A percentile compares a stretch with the other conserved stretches of the same genome.
phyloP scores from a whole-genome alignment of 2,329 filamentous ascomycete species.

The Aphanocladium album region DNA sequence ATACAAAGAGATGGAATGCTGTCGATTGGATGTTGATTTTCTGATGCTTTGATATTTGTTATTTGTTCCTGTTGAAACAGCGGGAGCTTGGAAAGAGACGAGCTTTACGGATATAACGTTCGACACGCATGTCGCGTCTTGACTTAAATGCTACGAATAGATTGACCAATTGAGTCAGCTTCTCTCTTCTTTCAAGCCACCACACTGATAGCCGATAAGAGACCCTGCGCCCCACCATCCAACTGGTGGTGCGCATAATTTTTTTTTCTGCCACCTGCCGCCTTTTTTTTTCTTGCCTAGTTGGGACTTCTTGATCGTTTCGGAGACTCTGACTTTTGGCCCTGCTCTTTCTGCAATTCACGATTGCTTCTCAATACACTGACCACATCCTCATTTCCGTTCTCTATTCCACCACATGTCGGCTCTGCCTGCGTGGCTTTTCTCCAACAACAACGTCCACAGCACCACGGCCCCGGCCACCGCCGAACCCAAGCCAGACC shows the following conservation, averaged over 20 bases:
- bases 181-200: too few relatives aligned
- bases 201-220: conserved; percentile 1
- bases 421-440: conserved; percentile 38
- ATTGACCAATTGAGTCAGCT: too few relatives aligned
- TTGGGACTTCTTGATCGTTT: background rate
- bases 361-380: background rate
- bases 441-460: conserved; percentile 35
- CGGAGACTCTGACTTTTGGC: background rate
- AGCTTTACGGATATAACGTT: too few relatives aligned
- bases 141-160: too few relatives aligned
- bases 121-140: too few relatives aligned
- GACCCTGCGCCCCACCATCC: conserved; percentile 1
- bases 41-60: too few relatives aligned
- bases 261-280: conserved; percentile 8
- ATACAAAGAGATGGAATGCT: too few relatives aligned
- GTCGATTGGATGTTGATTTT: too few relatives aligned
- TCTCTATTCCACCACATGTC: conserved; percentile 25
- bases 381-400: background rate
- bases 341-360: background rate
- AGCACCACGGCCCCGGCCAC: conserved; percentile 15
- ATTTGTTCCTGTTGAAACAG: too few relatives aligned
- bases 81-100: too few relatives aligned
- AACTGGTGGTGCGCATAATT: conserved; percentile 10
- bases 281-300: background rate
- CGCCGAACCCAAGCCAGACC: conserved; percentile 9